These are phyloP conservation scores for Epichloe uncinata DNA, from an alignment of 2,329 filamentous ascomycete genomes.

Conservation along the genomic window DNA sequence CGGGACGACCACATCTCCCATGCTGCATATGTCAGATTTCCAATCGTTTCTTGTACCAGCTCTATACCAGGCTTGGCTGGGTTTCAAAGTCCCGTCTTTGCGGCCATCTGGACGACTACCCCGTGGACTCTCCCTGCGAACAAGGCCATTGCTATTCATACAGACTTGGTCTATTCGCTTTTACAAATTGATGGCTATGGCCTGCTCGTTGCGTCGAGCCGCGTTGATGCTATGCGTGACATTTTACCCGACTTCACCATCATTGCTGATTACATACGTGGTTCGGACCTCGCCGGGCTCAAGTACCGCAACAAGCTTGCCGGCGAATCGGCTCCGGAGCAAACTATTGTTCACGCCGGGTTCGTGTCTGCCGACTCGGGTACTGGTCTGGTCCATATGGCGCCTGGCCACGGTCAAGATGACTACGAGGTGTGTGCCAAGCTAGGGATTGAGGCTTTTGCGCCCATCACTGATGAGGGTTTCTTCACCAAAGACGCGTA, in stretches of 20 bases:
- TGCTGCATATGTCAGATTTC: constrained; percentile 71
- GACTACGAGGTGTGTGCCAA: constrained; percentile 74
- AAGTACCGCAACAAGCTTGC: constrained; percentile 61
- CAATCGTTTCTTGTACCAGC: constrained; percentile 35
- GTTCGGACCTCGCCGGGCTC: constrained; percentile 50
- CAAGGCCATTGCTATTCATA: constrained; percentile 70
- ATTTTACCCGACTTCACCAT: constrained; percentile 38
- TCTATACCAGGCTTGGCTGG: constrained; percentile 21
- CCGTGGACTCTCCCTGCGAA: constrained; percentile 97
- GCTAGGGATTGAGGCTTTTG: constrained; percentile 59
- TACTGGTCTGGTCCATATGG: constrained; percentile 86
- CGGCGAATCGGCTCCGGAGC: constrained; percentile 38
- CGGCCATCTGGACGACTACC: constrained; percentile 97
- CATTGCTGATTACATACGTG: constrained; percentile 43
- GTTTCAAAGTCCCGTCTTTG: constrained; percentile 44
- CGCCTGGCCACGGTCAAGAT: constrained; percentile 91
- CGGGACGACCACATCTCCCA: constrained; percentile 59
- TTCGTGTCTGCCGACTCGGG: constrained; percentile 89
- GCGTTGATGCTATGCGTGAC: constrained; percentile 46
- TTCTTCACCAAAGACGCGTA: constrained; percentile 69
- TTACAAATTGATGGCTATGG: constrained; percentile 44
- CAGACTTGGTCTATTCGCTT: constrained; percentile 60
- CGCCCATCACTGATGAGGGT: constrained; percentile 77
- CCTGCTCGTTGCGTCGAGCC: constrained; percentile 58
- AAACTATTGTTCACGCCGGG: constrained; percentile 67